Base-by-base conservation (phyloP, 176 grass and related monocot genomes). In the Oryza meridionalis region DNA sequence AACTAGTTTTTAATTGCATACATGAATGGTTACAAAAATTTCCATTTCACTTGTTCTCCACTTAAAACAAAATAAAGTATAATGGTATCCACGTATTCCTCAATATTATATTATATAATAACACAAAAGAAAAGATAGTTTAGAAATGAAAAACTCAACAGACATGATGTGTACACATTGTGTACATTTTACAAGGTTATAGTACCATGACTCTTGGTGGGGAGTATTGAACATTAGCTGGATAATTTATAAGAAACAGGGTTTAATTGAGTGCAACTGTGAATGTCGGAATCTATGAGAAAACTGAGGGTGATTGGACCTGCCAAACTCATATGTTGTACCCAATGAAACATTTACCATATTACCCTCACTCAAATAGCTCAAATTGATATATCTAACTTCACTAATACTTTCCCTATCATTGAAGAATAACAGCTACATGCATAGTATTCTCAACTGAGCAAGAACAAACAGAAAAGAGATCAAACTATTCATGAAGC, bases 391-490 rank as follows among this genome's bases (percentile, higher is more conserved):
- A 69, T 61, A 73, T 47, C 11, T 33, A 2, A 44, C 33, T 80
- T 49, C 27, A 59, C 10, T 49, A 7, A 0, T 15, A 50, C 64
- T 84, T 45, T 27, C 19, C 19, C 13, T 72, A 43, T 65, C 73
- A 75, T 37, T 71, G 55, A 8, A 75, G n/a, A 51, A 75, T 78
- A 88, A 69, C 5, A 80, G 32, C 24, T 33, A 55, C 69, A 69
- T 29, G 49, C 29, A 62, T 29, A 21, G 11, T 15, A 82, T 50
- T 65, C 45, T 74, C 10, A 82, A 78, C 46, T 78, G 11, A 12
- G 59, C 19, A 87, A 31, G 31, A 82, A 77, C 70, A 21, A 73
- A 61, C 37, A 72, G 29, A 65, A 87, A 72, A 61, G 7, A 73
- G 76, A 61, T 59, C 65, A n/a, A 62, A 59, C 5, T 11, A 7